Base-by-base conservation (phyloP, 2,329 filamentous ascomycete genomes). In the Pseudonectria buxi region DNA sequence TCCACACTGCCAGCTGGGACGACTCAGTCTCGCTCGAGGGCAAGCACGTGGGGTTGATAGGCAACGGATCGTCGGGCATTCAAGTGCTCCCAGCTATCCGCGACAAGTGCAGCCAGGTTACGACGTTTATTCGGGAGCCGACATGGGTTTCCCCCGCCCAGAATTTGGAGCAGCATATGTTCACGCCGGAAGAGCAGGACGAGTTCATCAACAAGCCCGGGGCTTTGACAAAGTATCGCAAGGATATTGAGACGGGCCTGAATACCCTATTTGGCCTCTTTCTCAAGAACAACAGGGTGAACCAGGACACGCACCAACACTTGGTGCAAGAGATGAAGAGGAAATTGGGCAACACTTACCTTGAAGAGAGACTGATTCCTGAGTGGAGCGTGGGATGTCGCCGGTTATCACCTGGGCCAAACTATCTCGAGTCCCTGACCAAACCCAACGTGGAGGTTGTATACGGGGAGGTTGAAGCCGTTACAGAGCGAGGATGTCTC, bases 1-100 rank as follows among this genome's bases (percentile, higher is more conserved):
- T 77, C 24, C 74, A 78, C 48, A 75, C 67, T 4, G 72, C 73
- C 2, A 58, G 57, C 12, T 78, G 74, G 72, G 56, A 68, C 22
- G 53, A 61, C 13, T 69, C 59, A 1, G 45, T 65, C 10, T 53
- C 59, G 9, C 50, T 67, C 0, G 50, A 45, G 15, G 61, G 58
- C 2, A 61, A 62, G 32, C 53, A 60, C 25, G 62, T 69, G 15
- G 62, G 60, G 4, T 49, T 69, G 2, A 68, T 69, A 35, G 66
- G 64, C 6, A 68, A 67, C 33, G 63, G 62, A 50, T 62, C 40
- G 48, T 66, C 67, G 7, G 65, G 63, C 10, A 67, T 69, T 14
- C 68, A 72, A 43, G 57, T 72, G 3, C 59, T 71, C 5, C 68
- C 68, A 1, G 62, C 65, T 22, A 65, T 76, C n/a, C 45, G 47